Evolutionary conservation across 2,329 filamentous ascomycete species (phyloP), one percentile per base, ranked within the genome.

Genomic region (Sordariomycetes sp.): DNA sequence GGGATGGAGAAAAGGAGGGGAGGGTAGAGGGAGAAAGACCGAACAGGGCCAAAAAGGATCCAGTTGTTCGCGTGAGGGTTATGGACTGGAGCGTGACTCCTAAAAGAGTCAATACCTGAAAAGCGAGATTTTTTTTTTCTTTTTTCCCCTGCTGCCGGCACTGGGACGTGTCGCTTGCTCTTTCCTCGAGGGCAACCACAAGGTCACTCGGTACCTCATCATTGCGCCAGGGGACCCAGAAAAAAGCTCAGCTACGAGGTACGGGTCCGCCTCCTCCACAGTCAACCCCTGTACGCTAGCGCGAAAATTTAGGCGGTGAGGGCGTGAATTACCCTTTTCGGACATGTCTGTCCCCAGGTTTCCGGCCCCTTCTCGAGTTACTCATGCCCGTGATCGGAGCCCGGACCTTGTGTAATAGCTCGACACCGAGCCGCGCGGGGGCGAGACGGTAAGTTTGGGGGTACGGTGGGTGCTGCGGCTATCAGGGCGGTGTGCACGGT

Each of bases 271-370:
- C 28, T 32, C 28, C 28, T 32, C 28, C 28, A 3, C 28, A 32
- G 28, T 32, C 3, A 32, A 32, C 55, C 55, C 55, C 55, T 57
- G 55, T 34, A 20, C 32, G 10, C 17, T 15, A 36, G 52, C 45
- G 45, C 17, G 34, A 56, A 32, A 56, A 50, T 51, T 51, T 45
- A 45, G 55, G 55, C 55, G 55, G 55, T 57, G 55, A 57, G 55
- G 17, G n/a, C 13, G 35, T 24, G 17, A 53, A 45, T 48, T 57
- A 48, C 35, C 51, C 22, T 10, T 48, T 57, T 53, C 28, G 22
- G 34, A 42, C 39, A 17, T 17, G 45, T 50, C 55, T 57, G 53
- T 34, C 55, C 55, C 51, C 51, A 57, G 55, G 53, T 57, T 57
- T 53, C 25, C 55, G 50, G 55, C 24, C 15, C 25, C 22, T 3